Evolutionary conservation across 768 basidiomycete species (phyloP).

Genomic region (Baorangia bicolor): DNA sequence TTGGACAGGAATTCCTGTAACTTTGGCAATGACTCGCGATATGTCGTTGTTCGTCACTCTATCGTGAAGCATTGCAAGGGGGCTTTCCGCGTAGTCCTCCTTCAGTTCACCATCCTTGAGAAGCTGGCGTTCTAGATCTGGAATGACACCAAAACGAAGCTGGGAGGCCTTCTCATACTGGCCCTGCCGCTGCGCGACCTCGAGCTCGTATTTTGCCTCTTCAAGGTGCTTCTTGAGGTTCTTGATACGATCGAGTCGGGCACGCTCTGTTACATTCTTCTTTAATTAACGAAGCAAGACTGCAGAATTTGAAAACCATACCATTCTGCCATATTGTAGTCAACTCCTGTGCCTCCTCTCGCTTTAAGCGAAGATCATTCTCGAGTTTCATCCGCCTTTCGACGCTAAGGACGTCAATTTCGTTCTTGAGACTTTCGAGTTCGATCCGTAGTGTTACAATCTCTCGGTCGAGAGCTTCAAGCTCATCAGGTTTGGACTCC

Average conservation of each 20-base stretch:
- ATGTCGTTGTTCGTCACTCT: constrained; percentile 89
- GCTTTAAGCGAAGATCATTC: constrained; percentile 55
- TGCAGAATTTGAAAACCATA: constrained; percentile 20
- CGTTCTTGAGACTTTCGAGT: constrained; percentile 84
- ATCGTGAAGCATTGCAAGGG: constrained; percentile 74
- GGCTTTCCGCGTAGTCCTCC: constrained; percentile 40
- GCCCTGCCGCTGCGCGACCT: constrained; percentile 88
- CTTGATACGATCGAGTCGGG: constrained; percentile 67
- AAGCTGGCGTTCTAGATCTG: constrained; percentile 70
- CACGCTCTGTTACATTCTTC: constrained; percentile 49
- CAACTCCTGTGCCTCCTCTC: constrained; percentile 59
- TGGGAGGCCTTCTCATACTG: constrained; percentile 80
- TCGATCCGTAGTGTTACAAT: constrained; percentile 89
- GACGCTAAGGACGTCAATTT: constrained; percentile 78
- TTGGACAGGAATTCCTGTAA: constrained; percentile 89
- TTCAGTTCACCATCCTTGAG: constrained; percentile 51
- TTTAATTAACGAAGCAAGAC: not conserved
- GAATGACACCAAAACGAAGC: constrained; percentile 83
- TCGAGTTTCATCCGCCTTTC: constrained; percentile 73
- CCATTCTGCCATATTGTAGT: constrained; percentile 73
- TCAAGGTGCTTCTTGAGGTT: constrained; percentile 73
- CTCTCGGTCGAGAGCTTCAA: constrained; percentile 79
- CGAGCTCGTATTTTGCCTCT: constrained; percentile 80
- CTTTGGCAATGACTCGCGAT: constrained; percentile 80
- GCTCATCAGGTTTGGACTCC: constrained; percentile 82